A percentile compares a stretch with the other conserved stretches of the same genome.
Conservation (phyloP, 305 asterid species). For the Fraxinus latifolia region DNA sequence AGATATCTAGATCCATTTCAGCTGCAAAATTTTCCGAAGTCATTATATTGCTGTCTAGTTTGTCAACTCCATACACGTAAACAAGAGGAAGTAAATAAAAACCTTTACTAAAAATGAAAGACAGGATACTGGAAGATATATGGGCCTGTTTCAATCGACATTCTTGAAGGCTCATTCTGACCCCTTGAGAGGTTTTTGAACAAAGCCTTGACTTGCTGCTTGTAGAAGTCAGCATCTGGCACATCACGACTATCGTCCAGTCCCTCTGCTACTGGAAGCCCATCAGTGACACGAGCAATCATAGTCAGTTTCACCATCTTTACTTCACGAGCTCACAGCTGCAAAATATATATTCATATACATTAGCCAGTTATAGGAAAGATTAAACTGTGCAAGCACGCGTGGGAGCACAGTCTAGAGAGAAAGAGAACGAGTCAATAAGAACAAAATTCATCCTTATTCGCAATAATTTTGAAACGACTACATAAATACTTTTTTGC, state of each 20-base stretch:
- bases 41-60: not conserved
- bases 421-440: not conserved
- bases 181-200: constrained; percentile 89
- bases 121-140: constrained; percentile 84
- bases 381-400: not conserved
- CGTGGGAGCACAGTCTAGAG: not conserved
- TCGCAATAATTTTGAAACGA: not conserved
- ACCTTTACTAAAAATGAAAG: constrained; percentile 4
- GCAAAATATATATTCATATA: constrained; percentile 14
- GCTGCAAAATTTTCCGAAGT: not conserved
- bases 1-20: not conserved
- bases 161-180: constrained; percentile 83
- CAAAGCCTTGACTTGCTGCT: constrained; percentile 81
- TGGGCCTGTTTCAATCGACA: constrained; percentile 91
- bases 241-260: constrained; percentile 90
- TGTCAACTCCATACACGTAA: constrained; percentile 4
- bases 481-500: not conserved
- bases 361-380: not conserved
- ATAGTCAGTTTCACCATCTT: constrained; percentile 88
- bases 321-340: constrained; percentile 40
- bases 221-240: constrained; percentile 78
- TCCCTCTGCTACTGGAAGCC: constrained; percentile 86
- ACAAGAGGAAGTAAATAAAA: constrained; percentile 1
- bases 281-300: constrained; percentile 97
- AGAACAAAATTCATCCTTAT: constrained; percentile 1